phyloP scores from a whole-genome alignment of 1,139 yeast species.

The Magnusiomyces sp. region DNA sequence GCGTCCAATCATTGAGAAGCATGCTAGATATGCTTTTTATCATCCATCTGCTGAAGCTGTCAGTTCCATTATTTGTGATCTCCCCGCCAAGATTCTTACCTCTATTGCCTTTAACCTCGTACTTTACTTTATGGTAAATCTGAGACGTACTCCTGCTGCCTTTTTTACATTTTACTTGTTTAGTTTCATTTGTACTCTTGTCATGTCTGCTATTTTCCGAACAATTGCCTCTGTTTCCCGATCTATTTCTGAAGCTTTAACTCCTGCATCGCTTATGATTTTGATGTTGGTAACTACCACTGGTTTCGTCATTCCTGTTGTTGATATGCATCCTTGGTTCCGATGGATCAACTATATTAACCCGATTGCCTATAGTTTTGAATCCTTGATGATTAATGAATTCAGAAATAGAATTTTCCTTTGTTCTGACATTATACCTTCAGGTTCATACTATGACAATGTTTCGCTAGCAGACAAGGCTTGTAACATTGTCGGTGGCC shows the following conservation, averaged over 20 bases:
- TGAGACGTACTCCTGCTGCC: slow-evolving; percentile 55
- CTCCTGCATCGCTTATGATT: slow-evolving; percentile 58
- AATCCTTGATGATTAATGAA: slow-evolving; percentile 40
- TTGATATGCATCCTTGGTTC: slow-evolving; percentile 44
- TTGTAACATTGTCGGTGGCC: slow-evolving; percentile 54
- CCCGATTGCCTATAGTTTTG: slow-evolving; percentile 41
- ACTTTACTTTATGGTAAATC: slow-evolving; percentile 58
- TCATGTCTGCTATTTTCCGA: slow-evolving; percentile 66
- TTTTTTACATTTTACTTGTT: slow-evolving; percentile 59
- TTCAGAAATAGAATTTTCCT: slow-evolving; percentile 35
- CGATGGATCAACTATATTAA: slow-evolving; percentile 43
- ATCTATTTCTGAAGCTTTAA: slow-evolving; percentile 58
- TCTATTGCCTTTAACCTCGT: slow-evolving; percentile 52
- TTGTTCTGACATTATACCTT: slow-evolving; percentile 42
- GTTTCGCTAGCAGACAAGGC: slow-evolving; percentile 35
- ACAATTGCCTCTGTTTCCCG: slow-evolving; percentile 57
- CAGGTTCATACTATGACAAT: slow-evolving; percentile 37
- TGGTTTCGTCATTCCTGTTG: slow-evolving; percentile 39
- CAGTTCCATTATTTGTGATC: slow-evolving; percentile 59
- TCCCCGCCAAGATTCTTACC: slow-evolving; percentile 52
- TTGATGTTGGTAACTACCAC: slow-evolving; percentile 35
- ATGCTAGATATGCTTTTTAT: slow-evolving; percentile 62
- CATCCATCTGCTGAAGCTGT: slow-evolving; percentile 73
- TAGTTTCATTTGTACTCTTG: slow-evolving; percentile 45
- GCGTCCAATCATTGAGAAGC: slow-evolving; percentile 72